Percentiles rank a stretch among this genome's conserved stretches.
Conservation (phyloP, 2,329 filamentous ascomycete genomes). For the Zelopaecilomyces penicillatus region DNA sequence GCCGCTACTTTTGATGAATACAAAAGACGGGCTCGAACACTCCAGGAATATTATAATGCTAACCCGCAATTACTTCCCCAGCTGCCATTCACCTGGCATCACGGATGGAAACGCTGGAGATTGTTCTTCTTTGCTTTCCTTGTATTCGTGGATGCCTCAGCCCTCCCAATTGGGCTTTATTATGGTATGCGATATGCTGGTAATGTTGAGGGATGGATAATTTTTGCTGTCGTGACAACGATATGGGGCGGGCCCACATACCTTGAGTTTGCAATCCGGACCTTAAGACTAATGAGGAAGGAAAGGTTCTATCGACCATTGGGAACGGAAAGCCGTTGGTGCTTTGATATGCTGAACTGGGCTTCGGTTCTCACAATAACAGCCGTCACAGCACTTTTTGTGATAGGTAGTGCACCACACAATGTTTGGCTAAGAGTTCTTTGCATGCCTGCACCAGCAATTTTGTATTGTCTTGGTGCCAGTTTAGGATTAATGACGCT, state of each 20-base stretch:
- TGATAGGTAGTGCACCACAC: slow-evolving; percentile 43
- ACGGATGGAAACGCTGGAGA: slow-evolving; percentile 31
- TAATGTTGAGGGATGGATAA: slow-evolving; percentile 30
- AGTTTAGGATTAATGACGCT: slow-evolving; percentile 30
- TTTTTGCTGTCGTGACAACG: slow-evolving; percentile 45
- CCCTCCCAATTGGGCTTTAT: slow-evolving; percentile 42
- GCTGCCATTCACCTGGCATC: slow-evolving; percentile 33
- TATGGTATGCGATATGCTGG: slow-evolving; percentile 39
- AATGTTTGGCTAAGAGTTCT: slow-evolving; percentile 40
- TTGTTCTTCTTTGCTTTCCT: slow-evolving; percentile 40
- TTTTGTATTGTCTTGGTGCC: slow-evolving; percentile 39
- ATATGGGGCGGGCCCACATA: slow-evolving; percentile 49
- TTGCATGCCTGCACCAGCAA: slow-evolving; percentile 42
- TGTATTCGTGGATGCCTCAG: slow-evolving; percentile 35
- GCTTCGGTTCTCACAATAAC: slow-evolving; percentile 39
- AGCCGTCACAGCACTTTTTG: slow-evolving; percentile 40
- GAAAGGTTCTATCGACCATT: slow-evolving; percentile 42
- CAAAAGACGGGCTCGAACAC: slow-evolving; percentile 24
- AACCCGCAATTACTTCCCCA: slow-evolving; percentile 30
- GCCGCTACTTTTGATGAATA: slow-evolving; percentile 28
- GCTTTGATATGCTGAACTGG: slow-evolving; percentile 41
- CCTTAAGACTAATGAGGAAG: slow-evolving; percentile 38
- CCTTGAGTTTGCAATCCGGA: slow-evolving; percentile 42
- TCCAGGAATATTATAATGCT: slow-evolving; percentile 32
- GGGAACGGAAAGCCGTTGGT: slow-evolving; percentile 38